Conservation (phyloP, 208 protist genomes). For the Leishmania martiniquensis region DNA sequence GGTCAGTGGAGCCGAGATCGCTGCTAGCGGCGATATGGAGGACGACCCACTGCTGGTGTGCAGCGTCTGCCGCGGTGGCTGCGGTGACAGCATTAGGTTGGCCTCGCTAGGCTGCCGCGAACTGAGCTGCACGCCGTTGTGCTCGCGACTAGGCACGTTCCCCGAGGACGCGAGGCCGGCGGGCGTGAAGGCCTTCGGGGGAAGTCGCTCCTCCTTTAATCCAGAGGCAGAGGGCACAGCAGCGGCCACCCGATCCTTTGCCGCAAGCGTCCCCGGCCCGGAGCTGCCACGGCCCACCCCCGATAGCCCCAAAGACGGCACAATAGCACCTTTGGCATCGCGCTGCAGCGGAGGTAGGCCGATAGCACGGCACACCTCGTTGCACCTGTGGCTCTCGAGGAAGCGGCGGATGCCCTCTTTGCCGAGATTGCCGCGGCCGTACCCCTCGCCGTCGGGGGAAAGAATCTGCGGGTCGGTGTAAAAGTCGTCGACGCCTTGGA, state of each 20-base stretch:
- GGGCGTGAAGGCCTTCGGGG: slow-evolving; percentile 42
- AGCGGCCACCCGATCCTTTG: slow-evolving; percentile 1
- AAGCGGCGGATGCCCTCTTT: slow-evolving; percentile 76
- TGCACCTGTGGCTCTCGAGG: slow-evolving; percentile 81
- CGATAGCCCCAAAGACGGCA: slow-evolving; percentile 2
- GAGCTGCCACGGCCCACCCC: slow-evolving; percentile 12
- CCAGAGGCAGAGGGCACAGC: slow-evolving; percentile 9
- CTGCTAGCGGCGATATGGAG: not conserved
- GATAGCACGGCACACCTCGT: slow-evolving; percentile 73
- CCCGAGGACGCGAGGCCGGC: slow-evolving; percentile 3
- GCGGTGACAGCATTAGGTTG: not conserved
- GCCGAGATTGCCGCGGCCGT: slow-evolving; percentile 85
- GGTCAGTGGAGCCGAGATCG: not conserved
- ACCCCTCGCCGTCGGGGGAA: slow-evolving; percentile 76
- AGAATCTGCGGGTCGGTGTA: slow-evolving; percentile 94
- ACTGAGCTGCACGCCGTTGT: slow-evolving; percentile 3
- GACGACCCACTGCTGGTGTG: slow-evolving; percentile 1
- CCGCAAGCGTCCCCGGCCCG: slow-evolving; percentile 9
- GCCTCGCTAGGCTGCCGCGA: slow-evolving; percentile 5
- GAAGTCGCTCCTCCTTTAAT: slow-evolving; percentile 42
- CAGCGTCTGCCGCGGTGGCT: slow-evolving; percentile 13
- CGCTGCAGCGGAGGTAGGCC: slow-evolving; percentile 53
- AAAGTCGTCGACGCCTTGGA: slow-evolving; percentile 90
- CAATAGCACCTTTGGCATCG: slow-evolving; percentile 11
- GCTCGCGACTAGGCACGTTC: not conserved